phyloP scores from a whole-genome alignment of 768 basidiomycete genomes.

The Suillus alpinus region DNA sequence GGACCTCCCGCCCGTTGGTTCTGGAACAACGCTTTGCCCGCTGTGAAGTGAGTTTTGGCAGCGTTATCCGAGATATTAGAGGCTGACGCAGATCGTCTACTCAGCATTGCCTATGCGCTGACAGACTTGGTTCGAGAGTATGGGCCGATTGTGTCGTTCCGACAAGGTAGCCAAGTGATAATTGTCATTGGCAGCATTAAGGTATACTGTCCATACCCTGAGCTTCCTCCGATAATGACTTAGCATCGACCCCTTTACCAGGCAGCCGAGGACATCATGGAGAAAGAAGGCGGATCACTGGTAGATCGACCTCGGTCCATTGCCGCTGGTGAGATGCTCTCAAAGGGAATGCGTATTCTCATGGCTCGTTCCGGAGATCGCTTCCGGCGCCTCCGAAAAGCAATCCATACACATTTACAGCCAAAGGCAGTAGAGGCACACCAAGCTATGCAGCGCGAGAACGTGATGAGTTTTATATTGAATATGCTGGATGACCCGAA shows the following conservation, averaged over 20 bases:
- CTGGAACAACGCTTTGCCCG: conserved; percentile 14
- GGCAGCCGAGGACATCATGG: conserved; percentile 58
- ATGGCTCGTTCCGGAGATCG: conserved; percentile 47
- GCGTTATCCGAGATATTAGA: not conserved
- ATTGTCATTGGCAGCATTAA: conserved; percentile 18
- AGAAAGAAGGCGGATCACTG: conserved; percentile 50
- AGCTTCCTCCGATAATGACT: conserved; percentile 30
- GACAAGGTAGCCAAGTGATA: conserved; percentile 36
- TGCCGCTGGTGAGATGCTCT: conserved; percentile 52
- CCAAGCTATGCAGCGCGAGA: conserved; percentile 40
- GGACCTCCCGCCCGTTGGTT: conserved; percentile 16
- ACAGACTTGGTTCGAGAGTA: conserved; percentile 53
- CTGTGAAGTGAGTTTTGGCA: not conserved
- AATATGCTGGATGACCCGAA: conserved; percentile 18
- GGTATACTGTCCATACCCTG: conserved; percentile 8
- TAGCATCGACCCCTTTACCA: conserved; percentile 48
- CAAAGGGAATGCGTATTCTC: conserved; percentile 52
- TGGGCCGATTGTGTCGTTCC: conserved; percentile 52
- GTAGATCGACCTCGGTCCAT: conserved; percentile 50
- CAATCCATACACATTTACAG: conserved; percentile 51
- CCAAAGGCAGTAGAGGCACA: conserved; percentile 45
- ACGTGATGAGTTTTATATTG: conserved; percentile 15
- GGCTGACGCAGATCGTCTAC: not conserved
- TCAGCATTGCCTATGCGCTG: conserved; percentile 22
- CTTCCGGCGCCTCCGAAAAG: conserved; percentile 55